These are phyloP conservation scores for Hansfordia pulvinata DNA, from an alignment of 2,329 filamentous ascomycete genomes.

Conservation along the genomic window DNA sequence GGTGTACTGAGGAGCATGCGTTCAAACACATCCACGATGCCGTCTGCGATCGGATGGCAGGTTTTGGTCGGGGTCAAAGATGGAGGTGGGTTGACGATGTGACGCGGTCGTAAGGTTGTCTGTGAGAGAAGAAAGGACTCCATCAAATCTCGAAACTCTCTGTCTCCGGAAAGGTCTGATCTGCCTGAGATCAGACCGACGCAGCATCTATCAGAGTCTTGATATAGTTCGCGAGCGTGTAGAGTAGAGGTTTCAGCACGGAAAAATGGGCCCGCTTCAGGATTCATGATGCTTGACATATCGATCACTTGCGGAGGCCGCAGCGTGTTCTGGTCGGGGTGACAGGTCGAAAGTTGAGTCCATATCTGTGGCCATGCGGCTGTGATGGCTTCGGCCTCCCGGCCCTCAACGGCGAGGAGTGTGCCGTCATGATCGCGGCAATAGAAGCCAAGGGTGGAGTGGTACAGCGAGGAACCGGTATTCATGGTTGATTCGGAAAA, in stretches of 20 bases:
- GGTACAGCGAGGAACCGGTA: constrained; percentile 3
- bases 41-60: constrained; percentile 1
- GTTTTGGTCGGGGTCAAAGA: too few species aligned
- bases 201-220: constrained; percentile 1
- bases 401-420: constrained; percentile 3
- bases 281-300: too few species aligned
- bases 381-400: background rate
- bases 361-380: constrained; percentile 2
- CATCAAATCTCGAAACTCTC: constrained; percentile 3
- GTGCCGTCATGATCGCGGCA: constrained; percentile 3
- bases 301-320: too few species aligned
- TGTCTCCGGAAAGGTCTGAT: background rate
- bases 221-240: constrained; percentile 4
- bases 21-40: constrained; percentile 10
- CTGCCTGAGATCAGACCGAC: constrained; percentile 1
- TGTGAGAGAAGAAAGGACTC: constrained; percentile 2
- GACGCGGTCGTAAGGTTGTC: constrained; percentile 2
- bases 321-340: too few species aligned
- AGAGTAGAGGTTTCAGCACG: too few species aligned
- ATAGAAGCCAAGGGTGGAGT: constrained; percentile 2
- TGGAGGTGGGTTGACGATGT: too few species aligned
- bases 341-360: constrained; percentile 1
- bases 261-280: too few species aligned
- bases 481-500: constrained; percentile 4
- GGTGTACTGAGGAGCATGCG: constrained; percentile 9